Evolutionary conservation across 192 early-diverging fungal genomes (phyloP).

Genomic region (Tieghemiomyces parasiticus): DNA sequence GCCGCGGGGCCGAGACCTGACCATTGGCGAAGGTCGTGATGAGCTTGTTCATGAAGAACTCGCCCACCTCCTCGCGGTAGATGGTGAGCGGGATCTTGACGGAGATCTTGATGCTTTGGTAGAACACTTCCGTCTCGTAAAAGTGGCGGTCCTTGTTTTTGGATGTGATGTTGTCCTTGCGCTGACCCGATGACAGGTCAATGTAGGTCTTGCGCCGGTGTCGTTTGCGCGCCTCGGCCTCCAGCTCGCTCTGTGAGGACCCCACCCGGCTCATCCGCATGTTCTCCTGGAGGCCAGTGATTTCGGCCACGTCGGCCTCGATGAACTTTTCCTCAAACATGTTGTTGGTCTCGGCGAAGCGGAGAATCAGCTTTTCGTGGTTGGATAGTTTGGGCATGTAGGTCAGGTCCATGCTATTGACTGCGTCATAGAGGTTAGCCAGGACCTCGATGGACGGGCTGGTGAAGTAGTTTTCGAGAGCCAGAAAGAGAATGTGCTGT

Average conservation of each 20-base stretch:
- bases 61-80: constrained; percentile 81
- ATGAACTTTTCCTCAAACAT: constrained; percentile 75
- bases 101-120: constrained; percentile 68
- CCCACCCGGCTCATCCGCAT: constrained; percentile 24
- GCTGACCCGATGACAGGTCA: constrained; percentile 26
- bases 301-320: constrained; percentile 14
- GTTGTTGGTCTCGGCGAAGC: constrained; percentile 65
- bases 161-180: constrained; percentile 27
- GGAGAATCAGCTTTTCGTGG: constrained; percentile 68
- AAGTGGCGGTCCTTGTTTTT: constrained; percentile 76
- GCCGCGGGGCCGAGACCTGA: constrained; percentile 7
- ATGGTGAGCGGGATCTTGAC: constrained; percentile 78
- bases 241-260: constrained; percentile 18
- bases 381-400: constrained; percentile 62
- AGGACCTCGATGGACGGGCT: constrained; percentile 56
- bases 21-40: constrained; percentile 52
- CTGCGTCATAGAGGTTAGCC: constrained; percentile 60
- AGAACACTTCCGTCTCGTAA: constrained; percentile 75
- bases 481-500: constrained; percentile 52
- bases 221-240: constrained; percentile 14
- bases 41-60: constrained; percentile 76
- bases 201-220: constrained; percentile 30
- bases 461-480: constrained; percentile 83
- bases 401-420: constrained; percentile 73
- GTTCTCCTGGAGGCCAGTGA: constrained; percentile 10